Base-by-base conservation (phyloP, 169 alveolate genomes). In the Eimeria zaria region DNA sequence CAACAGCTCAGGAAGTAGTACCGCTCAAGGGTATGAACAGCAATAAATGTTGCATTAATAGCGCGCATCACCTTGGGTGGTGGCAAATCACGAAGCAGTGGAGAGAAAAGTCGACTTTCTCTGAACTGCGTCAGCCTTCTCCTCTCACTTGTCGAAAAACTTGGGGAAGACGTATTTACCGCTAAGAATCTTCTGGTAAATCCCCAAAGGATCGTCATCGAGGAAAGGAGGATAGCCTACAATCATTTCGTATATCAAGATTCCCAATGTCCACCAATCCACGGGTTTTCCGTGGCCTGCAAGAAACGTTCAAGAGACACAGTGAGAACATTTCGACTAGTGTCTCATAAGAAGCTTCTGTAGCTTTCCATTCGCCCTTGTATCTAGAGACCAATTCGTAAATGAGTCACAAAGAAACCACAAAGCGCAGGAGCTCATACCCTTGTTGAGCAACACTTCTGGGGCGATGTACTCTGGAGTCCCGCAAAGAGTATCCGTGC, bases 401-500 rank as follows among this genome's bases (percentile, higher is more conserved):
- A 55, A 12, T 64, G 67, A 0, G 27, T 9, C 73, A 55, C 1
- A 1, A 46, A 22, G 41, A 5, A 76, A 41, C 5, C 33, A 18
- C 36, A 76, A 27, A 2, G 36, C 18, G 64, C 39, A 36, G 51
- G 9, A n/a, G 14, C 60, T 39, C 89, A 16, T 39, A 93, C 98
- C 99, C 60, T 98, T 97, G 97, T 99, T 98, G 44, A 99, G 97
- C 33, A 99, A 98, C 71, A 99, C 99, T 97, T 99, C 99, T 7
- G 99, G 99, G 0, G 99, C 99, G 67, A 99, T 98, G 98, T 99
- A 99, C 96, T 99, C 99, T 33, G 99, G 99, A 22, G 99, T 99
- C 7, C 99, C 99, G 83, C 99, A 99, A 46, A 99, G 98, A 39
- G 99, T 99, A 95, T 97, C 99, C 4, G 99, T 95, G 46, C 98